Conservation (phyloP, 1,284 basidiomycete species). For the Ustilago vetiveriae region DNA sequence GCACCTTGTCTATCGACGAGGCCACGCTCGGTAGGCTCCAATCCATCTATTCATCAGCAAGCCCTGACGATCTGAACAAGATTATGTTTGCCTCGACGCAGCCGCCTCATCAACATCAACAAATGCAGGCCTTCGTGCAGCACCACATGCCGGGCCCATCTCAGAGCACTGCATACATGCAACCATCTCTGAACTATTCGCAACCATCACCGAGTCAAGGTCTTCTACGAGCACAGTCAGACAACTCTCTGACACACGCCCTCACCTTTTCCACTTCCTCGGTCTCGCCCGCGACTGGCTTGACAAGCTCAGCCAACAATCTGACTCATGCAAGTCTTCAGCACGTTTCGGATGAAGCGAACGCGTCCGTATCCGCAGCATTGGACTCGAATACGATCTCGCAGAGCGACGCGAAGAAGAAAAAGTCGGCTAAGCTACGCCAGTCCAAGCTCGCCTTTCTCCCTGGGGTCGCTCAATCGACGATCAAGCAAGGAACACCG, state of each 20-base stretch:
- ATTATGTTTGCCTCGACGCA: slow-evolving; percentile 4
- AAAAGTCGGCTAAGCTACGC: slow-evolving; percentile 17
- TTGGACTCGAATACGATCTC: too few species aligned
- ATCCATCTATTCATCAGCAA: slow-evolving; percentile 4
- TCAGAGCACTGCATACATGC: neutral
- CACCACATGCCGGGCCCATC: slow-evolving; percentile 1
- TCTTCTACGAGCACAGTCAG: slow-evolving; percentile 1
- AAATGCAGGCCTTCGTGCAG: neutral
- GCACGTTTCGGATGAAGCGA: too few species aligned
- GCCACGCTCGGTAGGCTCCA: slow-evolving; percentile 7
- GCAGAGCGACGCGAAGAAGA: neutral
- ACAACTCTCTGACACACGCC: slow-evolving; percentile 23
- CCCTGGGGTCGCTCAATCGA: slow-evolving; percentile 12
- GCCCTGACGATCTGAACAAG: slow-evolving; percentile 6
- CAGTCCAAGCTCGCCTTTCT: slow-evolving; percentile 23
- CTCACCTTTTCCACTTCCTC: slow-evolving; percentile 14
- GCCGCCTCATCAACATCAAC: neutral
- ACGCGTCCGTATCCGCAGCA: too few species aligned
- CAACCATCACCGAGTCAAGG: neutral
- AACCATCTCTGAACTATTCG: neutral
- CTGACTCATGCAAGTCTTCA: neutral
- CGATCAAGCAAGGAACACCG: slow-evolving; percentile 2
- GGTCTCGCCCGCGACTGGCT: neutral
- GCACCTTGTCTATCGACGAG: slow-evolving; percentile 5
- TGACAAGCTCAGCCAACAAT: neutral